These are phyloP conservation scores for Myxozyma geophila DNA, from an alignment of 805 yeast species.

Conservation along the genomic window DNA sequence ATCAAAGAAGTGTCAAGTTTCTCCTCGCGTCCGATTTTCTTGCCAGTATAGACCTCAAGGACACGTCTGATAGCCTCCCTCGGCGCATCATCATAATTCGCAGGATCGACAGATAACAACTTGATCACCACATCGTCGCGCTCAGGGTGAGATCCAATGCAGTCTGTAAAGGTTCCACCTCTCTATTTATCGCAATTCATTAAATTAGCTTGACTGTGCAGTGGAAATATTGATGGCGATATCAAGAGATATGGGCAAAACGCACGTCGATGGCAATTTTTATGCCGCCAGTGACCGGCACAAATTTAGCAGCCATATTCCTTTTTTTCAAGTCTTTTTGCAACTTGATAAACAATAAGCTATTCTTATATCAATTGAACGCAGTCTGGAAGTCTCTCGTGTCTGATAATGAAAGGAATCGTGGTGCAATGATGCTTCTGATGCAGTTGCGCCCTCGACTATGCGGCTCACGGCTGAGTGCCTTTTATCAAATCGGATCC, in stretches of 20 bases:
- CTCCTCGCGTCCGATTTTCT: constrained; percentile 59
- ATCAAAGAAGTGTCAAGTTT: constrained; percentile 61
- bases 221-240: too few relatives aligned
- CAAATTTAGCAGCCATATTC: not conserved
- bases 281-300: constrained; percentile 31
- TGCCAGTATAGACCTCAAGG: constrained; percentile 62
- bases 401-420: too few relatives aligned
- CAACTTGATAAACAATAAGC: too few relatives aligned
- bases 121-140: constrained; percentile 66
- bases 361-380: too few relatives aligned
- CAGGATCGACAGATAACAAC: constrained; percentile 84
- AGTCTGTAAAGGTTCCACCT: constrained; percentile 93
- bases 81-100: constrained; percentile 87
- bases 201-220: not conserved
- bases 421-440: too few relatives aligned
- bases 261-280: constrained; percentile 34
- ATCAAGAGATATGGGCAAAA: not conserved
- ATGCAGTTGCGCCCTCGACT: too few relatives aligned
- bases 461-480: too few relatives aligned
- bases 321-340: not conserved
- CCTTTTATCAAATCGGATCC: too few relatives aligned
- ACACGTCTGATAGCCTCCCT: constrained; percentile 86
- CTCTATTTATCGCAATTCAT: constrained; percentile 44
- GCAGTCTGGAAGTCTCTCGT: too few relatives aligned
- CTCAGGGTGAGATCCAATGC: constrained; percentile 57